A percentile compares a stretch with the other conserved stretches of the same genome.
These are phyloP conservation scores for Osmozyma mogii DNA, from an alignment of 805 yeast genomes.

Conservation along the genomic window DNA sequence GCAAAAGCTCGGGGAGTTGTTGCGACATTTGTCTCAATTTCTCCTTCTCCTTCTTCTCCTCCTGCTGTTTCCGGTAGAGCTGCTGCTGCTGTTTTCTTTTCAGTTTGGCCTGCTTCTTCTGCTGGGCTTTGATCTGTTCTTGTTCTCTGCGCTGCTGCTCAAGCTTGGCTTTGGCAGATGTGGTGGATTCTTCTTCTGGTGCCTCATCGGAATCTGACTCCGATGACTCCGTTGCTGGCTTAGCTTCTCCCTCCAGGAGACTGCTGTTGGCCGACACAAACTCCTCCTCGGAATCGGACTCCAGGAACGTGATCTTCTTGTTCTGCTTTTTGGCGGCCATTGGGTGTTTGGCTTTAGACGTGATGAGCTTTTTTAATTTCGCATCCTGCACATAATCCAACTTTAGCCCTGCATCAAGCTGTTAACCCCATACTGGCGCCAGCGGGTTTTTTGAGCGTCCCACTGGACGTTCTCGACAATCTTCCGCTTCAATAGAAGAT, in stretches of 20 bases:
- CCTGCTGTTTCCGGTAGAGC: conserved; percentile 29
- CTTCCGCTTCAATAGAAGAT: conserved; percentile 11
- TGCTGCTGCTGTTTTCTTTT: conserved; percentile 28
- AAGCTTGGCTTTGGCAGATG: conserved; percentile 18
- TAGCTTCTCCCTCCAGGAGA: conserved; percentile 6
- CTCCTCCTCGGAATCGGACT: conserved; percentile 16
- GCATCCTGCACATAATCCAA: not conserved
- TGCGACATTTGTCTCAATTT: conserved; percentile 11
- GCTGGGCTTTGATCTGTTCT: conserved; percentile 16
- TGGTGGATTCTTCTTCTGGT: conserved; percentile 37
- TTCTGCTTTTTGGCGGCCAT: conserved; percentile 10
- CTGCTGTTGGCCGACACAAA: conserved; percentile 6
- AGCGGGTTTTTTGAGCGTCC: conserved; percentile 19
- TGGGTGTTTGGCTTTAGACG: conserved; percentile 26
- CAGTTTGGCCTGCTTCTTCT: conserved; percentile 23
- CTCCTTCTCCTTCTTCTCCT: conserved; percentile 16
- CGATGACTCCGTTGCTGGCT: conserved; percentile 10
- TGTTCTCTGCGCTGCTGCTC: conserved; percentile 20
- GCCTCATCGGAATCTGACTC: conserved; percentile 28
- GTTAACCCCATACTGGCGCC: conserved; percentile 32
- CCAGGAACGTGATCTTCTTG: conserved; percentile 26
- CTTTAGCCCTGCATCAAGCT: conserved; percentile 13
- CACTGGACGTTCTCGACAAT: conserved; percentile 14
- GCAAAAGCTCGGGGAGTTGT: conserved; percentile 34
- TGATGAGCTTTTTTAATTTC: conserved; percentile 3